Evolutionary conservation across 2,329 filamentous ascomycete species (phyloP).

Genomic region (Cordyceps cicadae): DNA sequence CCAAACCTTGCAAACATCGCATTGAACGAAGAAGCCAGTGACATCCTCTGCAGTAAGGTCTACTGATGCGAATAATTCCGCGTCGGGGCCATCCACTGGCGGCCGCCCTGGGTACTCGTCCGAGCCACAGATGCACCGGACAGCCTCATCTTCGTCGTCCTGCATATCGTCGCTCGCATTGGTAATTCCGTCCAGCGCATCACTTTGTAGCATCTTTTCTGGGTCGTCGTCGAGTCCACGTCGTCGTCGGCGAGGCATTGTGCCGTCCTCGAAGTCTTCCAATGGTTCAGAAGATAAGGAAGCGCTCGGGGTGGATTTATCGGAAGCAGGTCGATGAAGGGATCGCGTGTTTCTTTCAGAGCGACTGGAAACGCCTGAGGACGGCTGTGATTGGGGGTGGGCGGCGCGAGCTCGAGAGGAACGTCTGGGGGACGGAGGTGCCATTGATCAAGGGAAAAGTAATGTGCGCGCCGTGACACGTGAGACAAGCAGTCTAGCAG

Average conservation of each 20-base stretch:
- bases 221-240: conserved; percentile 60
- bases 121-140: conserved; percentile 87
- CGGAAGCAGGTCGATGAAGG: conserved; percentile 61
- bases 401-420: conserved; percentile 82
- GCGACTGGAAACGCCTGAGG: conserved; percentile 69
- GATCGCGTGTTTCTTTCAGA: conserved; percentile 66
- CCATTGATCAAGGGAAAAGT: conserved; percentile 36
- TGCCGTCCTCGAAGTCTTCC: conserved; percentile 61
- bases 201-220: conserved; percentile 35
- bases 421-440: conserved; percentile 65
- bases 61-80: conserved; percentile 50
- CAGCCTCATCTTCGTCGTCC: conserved; percentile 79
- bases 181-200: conserved; percentile 38
- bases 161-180: conserved; percentile 65
- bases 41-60: conserved; percentile 67
- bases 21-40: conserved; percentile 94
- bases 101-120: conserved; percentile 89
- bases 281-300: conserved; percentile 63
- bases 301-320: conserved; percentile 68
- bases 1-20: conserved; percentile 97
- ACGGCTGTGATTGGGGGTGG: conserved; percentile 69
- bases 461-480: not conserved
- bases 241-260: conserved; percentile 70
- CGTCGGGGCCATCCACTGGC: conserved; percentile 50
- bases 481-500: conserved; percentile 21